Evolutionary conservation across 2,329 filamentous ascomycete species (phyloP).

Genomic region (Xylaria multiplex): DNA sequence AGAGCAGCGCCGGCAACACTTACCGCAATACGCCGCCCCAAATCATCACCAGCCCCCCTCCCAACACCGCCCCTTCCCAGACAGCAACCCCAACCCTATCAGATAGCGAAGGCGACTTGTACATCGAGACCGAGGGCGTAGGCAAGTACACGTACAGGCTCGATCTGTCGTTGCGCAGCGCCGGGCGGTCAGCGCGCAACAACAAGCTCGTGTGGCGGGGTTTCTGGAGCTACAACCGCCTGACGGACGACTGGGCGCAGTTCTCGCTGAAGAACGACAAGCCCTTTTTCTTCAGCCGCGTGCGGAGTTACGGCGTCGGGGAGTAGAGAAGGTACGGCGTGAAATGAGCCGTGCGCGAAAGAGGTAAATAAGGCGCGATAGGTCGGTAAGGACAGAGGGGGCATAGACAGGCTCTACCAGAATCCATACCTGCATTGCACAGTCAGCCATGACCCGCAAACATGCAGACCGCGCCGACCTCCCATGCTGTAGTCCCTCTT

Average conservation of each 20-base stretch:
- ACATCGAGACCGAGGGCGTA: constrained; percentile 86
- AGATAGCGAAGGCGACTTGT: constrained; percentile 72
- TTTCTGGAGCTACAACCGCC: constrained; percentile 88
- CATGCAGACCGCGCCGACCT: not conserved
- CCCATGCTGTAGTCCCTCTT: not conserved
- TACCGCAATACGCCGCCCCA: constrained; percentile 30
- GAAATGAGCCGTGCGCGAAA: no score
- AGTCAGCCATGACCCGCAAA: not conserved
- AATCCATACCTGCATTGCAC: not conserved
- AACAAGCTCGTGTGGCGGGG: constrained; percentile 90
- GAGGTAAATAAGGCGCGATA: not conserved
- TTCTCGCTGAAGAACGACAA: constrained; percentile 75
- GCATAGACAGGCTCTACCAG: not conserved
- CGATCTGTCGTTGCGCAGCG: constrained; percentile 76
- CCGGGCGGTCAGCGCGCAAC: constrained; percentile 71
- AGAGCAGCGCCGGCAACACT: constrained; percentile 16
- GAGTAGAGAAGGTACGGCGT: constrained; percentile 39
- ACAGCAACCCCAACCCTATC: constrained; percentile 31
- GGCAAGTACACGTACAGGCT: constrained; percentile 87
- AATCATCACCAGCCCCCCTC: not conserved
- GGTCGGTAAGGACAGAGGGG: not conserved
- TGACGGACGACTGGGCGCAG: constrained; percentile 91
- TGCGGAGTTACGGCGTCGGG: constrained; percentile 68
- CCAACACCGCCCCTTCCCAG: not conserved
- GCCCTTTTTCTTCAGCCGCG: constrained; percentile 74